Evolutionary conservation across 2,329 filamentous ascomycete genomes (phyloP).

Genomic region (Paecilomyces formosus): DNA sequence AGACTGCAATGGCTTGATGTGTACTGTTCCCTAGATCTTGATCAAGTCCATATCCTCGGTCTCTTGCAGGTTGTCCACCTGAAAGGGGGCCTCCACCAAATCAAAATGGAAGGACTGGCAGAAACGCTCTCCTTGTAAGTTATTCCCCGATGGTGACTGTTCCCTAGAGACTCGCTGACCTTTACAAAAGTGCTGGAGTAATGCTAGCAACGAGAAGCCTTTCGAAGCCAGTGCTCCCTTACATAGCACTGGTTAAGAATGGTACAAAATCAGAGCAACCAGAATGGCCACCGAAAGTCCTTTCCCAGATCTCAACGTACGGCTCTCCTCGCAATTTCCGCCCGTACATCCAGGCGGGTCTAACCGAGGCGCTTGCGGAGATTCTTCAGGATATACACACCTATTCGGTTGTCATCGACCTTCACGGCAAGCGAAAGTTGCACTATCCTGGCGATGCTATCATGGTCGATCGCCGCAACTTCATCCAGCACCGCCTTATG

Average conservation of each 20-base stretch:
- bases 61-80: slow-evolving; percentile 15
- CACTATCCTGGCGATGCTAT: slow-evolving; percentile 7
- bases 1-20: slow-evolving; percentile 15
- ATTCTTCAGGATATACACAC: slow-evolving; percentile 15
- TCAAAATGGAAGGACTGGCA: slow-evolving; percentile 13
- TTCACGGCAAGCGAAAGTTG: slow-evolving; percentile 12
- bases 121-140: slow-evolving; percentile 13
- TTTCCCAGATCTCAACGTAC: slow-evolving; percentile 7
- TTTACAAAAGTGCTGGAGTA: slow-evolving; percentile 6
- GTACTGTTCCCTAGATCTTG: slow-evolving; percentile 14
- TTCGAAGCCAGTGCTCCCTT: slow-evolving; percentile 13
- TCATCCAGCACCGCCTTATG: slow-evolving; percentile 16
- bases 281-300: slow-evolving; percentile 9
- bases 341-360: slow-evolving; percentile 11
- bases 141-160: background rate
- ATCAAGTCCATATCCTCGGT: slow-evolving; percentile 15
- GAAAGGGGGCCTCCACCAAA: slow-evolving; percentile 14
- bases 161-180: background rate
- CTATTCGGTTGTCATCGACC: slow-evolving; percentile 16
- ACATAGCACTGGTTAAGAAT: slow-evolving; percentile 10
- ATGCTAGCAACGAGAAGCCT: slow-evolving; percentile 14
- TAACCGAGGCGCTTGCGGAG: slow-evolving; percentile 6
- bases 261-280: slow-evolving; percentile 3
- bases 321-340: slow-evolving; percentile 10
- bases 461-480: slow-evolving; percentile 15